These are phyloP conservation scores for Ustilago loliicola DNA, from an alignment of 1,284 basidiomycete genomes.

Conservation along the genomic window DNA sequence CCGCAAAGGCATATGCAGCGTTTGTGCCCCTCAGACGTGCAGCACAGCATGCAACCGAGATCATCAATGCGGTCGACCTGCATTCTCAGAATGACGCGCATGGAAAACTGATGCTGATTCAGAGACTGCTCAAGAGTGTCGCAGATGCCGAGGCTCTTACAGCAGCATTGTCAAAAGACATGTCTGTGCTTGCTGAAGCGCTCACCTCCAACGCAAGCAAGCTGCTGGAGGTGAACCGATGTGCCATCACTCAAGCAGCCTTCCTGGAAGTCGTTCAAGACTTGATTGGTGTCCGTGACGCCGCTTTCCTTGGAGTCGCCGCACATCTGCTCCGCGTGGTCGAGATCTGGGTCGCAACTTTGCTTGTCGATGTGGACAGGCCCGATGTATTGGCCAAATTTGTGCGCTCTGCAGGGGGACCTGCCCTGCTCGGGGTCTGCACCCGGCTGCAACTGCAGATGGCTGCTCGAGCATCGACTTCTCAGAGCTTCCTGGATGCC, in stretches of 20 bases:
- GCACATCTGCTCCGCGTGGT: constrained; percentile 23
- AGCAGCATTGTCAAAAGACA: constrained; percentile 13
- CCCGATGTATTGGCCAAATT: constrained; percentile 18
- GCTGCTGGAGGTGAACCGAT: constrained; percentile 46
- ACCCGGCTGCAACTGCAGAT: constrained; percentile 33
- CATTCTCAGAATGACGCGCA: constrained; percentile 58
- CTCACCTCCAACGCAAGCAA: constrained; percentile 23
- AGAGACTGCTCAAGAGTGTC: constrained; percentile 43
- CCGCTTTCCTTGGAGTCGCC: constrained; percentile 20
- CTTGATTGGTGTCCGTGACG: constrained; percentile 23
- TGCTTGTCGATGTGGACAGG: constrained; percentile 21
- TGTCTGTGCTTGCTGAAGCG: constrained; percentile 14
- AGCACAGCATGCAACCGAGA: constrained; percentile 10
- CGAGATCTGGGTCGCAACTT: constrained; percentile 22
- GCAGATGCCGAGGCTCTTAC: constrained; percentile 28
- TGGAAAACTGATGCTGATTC: constrained; percentile 49
- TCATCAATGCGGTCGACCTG: constrained; percentile 19
- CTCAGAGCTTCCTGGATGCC: constrained; percentile 22
- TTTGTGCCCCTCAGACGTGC: constrained; percentile 36
- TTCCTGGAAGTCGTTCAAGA: constrained; percentile 55
- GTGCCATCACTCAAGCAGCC: constrained; percentile 51
- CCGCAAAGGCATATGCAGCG: constrained; percentile 46
- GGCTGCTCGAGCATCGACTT: constrained; percentile 2
- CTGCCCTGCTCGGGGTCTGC: constrained; percentile 32
- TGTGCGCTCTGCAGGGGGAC: constrained; percentile 26